Base-by-base conservation (phyloP, 805 yeast genomes). In the Yamadazyma insecticola region DNA sequence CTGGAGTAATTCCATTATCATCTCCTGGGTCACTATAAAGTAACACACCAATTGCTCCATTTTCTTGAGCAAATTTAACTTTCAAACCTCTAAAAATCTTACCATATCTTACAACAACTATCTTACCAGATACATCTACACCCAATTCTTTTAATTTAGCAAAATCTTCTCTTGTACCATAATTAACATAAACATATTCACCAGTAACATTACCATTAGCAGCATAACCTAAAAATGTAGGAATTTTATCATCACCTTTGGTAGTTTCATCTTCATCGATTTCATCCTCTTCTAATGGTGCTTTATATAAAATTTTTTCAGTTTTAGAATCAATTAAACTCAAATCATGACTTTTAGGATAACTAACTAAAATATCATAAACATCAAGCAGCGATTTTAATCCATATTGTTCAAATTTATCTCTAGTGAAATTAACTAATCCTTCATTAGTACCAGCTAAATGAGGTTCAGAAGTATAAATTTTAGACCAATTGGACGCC, bases 41-140 rank as follows among this genome's bases (percentile, higher is more conserved):
- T 20, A 80, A 52, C 2, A 76, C 81, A 11, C 81, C 88, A 18
- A 63, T 44, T 5, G 84, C 85, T 2, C 88, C 88, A 32, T 61
- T 44, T 2, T 62, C 54, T 45, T 79, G 78, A 9, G 89, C 86
- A 51, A 75, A 69, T 41, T 69, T 66, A 10, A 81, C 69, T 47
- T 79, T 75, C 24, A 76, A 49, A 4, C 85, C 81, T 19, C 75
- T 59, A 33, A 70, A 64, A 12, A 75, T 51, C n/a, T 25, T 26
- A 7, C 78, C 80, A 30, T 67, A 66, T 39, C 86, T 60, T 4
- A 72, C 66, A 11, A 83, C 64, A 27, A 70, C 85, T 19, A 82
- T 75, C 37, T 74, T 77, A n/a, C 70, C 75, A 13, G 57, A 54
- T 4, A 76, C 55, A 20, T 64, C 63, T 16, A 77, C 62, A 4